Conservation (phyloP, 139 green algal species). For the Chlamydomonas schloesseri region DNA sequence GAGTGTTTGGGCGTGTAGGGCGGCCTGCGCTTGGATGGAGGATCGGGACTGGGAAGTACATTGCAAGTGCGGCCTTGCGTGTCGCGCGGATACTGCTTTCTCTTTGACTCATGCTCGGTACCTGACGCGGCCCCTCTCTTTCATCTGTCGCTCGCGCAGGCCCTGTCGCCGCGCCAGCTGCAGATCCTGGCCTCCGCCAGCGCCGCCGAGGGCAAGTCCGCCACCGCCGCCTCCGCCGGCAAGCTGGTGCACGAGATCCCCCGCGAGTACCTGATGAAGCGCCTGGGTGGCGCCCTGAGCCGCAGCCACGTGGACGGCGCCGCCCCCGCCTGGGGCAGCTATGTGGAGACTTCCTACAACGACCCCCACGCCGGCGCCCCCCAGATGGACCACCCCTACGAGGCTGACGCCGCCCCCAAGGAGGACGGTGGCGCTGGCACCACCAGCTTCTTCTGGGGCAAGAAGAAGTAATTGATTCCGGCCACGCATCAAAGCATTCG, state of each 20-base stretch:
- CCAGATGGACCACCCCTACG: slow-evolving; percentile 31
- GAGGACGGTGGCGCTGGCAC: too few species aligned
- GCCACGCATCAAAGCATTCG: too few species aligned
- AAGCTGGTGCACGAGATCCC: slow-evolving; percentile 67
- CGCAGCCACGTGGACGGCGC: slow-evolving; percentile 37
- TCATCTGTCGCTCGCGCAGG: not conserved
- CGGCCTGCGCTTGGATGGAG: not conserved
- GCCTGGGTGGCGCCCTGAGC: slow-evolving; percentile 55
- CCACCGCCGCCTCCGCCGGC: slow-evolving; percentile 28
- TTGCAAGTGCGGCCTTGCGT: not conserved
- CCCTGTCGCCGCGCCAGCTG: slow-evolving; percentile 64
- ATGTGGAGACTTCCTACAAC: not conserved
- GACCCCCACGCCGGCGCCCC: not conserved
- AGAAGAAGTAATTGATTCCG: too few species aligned
- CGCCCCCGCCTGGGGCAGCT: slow-evolving; percentile 43
- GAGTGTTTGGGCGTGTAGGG: slow-evolving; percentile 13
- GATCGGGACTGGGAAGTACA: not conserved
- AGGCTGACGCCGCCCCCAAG: too few species aligned
- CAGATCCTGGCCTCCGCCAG: slow-evolving; percentile 51
- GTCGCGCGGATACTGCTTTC: too few species aligned
- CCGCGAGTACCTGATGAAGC: slow-evolving; percentile 61
- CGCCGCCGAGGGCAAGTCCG: slow-evolving; percentile 1
- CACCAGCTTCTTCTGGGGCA: too few species aligned
- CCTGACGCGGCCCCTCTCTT: not conserved
- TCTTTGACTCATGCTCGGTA: not conserved